Base-by-base conservation (phyloP, 805 yeast genomes). In the Pichia insulana region DNA sequence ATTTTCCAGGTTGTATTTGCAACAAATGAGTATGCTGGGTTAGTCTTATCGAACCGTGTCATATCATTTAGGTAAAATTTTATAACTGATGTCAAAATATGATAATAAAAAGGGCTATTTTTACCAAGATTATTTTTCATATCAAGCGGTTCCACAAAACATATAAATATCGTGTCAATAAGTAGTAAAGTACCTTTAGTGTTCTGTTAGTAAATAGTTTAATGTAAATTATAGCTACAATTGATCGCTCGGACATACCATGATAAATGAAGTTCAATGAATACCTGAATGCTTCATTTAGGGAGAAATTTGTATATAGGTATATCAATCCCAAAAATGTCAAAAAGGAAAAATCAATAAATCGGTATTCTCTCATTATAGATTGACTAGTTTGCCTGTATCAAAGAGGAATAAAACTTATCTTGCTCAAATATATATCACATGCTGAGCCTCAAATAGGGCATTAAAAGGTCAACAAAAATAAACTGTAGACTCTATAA, bases 331-430 rank as follows among this genome's bases (percentile, higher is more conserved):
- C 44, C 9, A 63, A n/a, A 2, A 45, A 12, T 17, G 53, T 34
- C 34, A 56, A 60, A 8, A 59, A 48, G 1, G 55, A 3, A 4
- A 52, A 36, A 47, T 66, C 70, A 5, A 50, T 48, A 17, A 57
- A 32, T 25, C 55, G 51, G 34, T 54, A 56, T 37, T 62, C 63
- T 39, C 62, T 56, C 63, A 60, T 61, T n/a, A n/a, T n/a, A n/a
- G n/a, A n/a, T n/a, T n/a, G n/a, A n/a, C n/a, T n/a, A n/a, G n/a
- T 42, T n/a, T 4, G 8, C 19, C 11, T 37, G 20, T 4, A 12
- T 11, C 19, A 20, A 15, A 8, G 33, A 11, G 9, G 19, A 7
- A n/a, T 9, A n/a, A 20, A 9, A 20, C 18, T 11, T n/a, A 7
- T n/a, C 25, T 22, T 22, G 5, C 8, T 6, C 7, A 22, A 8